Evolutionary conservation across 345 rosid genomes (phyloP), one percentile per base, ranked within the genome.

Genomic region (Pistacia atlantica): DNA sequence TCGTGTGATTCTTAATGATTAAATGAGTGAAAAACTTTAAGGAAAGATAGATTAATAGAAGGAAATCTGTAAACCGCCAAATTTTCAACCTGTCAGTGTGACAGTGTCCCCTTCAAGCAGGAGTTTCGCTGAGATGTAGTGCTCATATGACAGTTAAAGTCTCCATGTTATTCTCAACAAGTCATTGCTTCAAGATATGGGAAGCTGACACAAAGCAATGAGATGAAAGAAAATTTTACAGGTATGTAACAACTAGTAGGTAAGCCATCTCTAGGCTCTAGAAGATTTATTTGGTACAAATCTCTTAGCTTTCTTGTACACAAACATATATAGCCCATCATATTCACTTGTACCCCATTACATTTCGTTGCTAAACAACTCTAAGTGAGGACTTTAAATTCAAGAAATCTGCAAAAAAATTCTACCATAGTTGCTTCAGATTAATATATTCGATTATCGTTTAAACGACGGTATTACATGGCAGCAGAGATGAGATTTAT

Each of bases 121-220:
- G 80, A 80, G 78, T 78, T 81, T 67, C 49, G 89, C 84, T 87
- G 87, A 75, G 84, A 83, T 78, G 96, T 88, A 81, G 64, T 79
- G 65, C 75, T 89, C 88, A 5, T 42, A 42, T 8, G 6, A 5
- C 4, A 37, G 5, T 49, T 63, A 38, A 60, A 67, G 75, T 67
- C 86, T 81, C 77, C 84, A 31, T 76, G 83, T 77, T 52, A 33
- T 73, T 81, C 78, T 81, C 81, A 71, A 81, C 77, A 64, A 63
- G 67, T 80, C 79, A 79, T 92, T 89, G 97, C 97, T 92, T 92
- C 51, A 87, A 90, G 91, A 71, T 79, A 85, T 76, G 83, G 94
- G 57, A 87, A 91, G 58, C 70, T 45, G 62, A 46, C 69, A 37
- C 31, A 18, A 58, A 64, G 69, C 73, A 10, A 59, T 60, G 17